Percentiles rank a stretch among this genome's conserved stretches.
phyloP scores from a whole-genome alignment of 2,329 filamentous ascomycete genomes.

The Fusarium piperis region DNA sequence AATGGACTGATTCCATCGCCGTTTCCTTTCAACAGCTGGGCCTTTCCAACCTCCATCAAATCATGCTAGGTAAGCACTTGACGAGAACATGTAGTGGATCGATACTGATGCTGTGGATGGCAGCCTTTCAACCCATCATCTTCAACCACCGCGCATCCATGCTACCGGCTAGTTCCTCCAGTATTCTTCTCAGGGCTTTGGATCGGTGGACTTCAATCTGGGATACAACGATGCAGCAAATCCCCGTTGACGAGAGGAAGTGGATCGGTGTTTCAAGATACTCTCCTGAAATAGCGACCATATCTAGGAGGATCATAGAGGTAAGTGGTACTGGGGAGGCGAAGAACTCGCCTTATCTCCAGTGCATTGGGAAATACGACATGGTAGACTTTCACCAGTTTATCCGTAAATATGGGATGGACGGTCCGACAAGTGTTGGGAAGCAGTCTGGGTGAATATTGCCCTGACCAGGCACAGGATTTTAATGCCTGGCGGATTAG shows the following conservation, averaged over 20 bases:
- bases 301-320: conserved; percentile 12
- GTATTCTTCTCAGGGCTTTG: neutral
- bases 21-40: neutral
- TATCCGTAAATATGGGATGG: neutral
- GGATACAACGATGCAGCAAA: neutral
- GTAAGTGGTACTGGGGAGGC: neutral
- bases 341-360: conserved; percentile 2
- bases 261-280: conserved; percentile 24
- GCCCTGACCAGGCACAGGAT: neutral
- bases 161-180: neutral
- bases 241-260: neutral
- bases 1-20: neutral
- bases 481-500: neutral
- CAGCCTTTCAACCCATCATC: conserved; percentile 7
- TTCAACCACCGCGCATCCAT: conserved; percentile 21
- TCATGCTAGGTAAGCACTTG: neutral
- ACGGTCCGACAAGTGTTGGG: neutral
- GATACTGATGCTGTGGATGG: neutral
- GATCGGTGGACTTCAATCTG: conserved; percentile 30
- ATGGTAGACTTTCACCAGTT: conserved; percentile 16
- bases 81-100: rapidly evolving
- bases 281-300: conserved; percentile 1
- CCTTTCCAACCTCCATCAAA: neutral
- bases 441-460: no score
- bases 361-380: conserved; percentile 5